phyloP scores from a whole-genome alignment of 2,329 filamentous ascomycete species.

The Lachnellula subtilissima region DNA sequence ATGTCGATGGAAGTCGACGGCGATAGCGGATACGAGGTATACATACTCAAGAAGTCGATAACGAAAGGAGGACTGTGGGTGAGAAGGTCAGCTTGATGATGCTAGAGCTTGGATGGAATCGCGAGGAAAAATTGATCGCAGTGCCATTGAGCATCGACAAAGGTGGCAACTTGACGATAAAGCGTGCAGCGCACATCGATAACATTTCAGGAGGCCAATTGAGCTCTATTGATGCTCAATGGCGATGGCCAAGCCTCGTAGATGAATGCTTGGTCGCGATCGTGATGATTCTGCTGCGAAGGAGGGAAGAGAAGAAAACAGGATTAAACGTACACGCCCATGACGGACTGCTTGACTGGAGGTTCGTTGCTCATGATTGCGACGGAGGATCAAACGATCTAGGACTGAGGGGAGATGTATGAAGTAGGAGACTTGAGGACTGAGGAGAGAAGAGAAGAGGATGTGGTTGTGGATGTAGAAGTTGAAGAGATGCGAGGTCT shows the following conservation, averaged over 20 bases:
- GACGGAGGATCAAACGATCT: slow-evolving; percentile 33
- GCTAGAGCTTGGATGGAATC: slow-evolving; percentile 4
- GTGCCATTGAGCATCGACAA: slow-evolving; percentile 21
- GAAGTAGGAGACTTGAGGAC: slow-evolving; percentile 23
- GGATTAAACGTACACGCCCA: slow-evolving; percentile 58
- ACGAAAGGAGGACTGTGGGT: slow-evolving; percentile 70
- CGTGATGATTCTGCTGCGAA: slow-evolving; percentile 4
- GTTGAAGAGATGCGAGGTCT: slow-evolving; percentile 9
- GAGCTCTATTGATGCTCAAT: slow-evolving; percentile 20
- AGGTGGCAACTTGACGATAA: slow-evolving; percentile 8
- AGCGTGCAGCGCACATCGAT: slow-evolving; percentile 12
- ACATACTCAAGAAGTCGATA: slow-evolving; percentile 99
- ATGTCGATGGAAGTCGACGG: slow-evolving; percentile 8
- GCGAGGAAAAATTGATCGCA: slow-evolving; percentile 15
- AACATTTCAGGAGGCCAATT: slow-evolving; percentile 20
- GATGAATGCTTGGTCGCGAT: slow-evolving; percentile 13
- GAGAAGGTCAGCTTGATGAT: slow-evolving; percentile 21
- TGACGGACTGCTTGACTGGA: slow-evolving; percentile 51
- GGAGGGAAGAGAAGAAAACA: slow-evolving; percentile 27
- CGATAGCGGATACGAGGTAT: slow-evolving; percentile 17
- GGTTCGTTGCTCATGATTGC: slow-evolving; percentile 44
- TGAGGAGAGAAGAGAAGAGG: slow-evolving; percentile 14
- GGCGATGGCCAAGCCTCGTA: slow-evolving; percentile 20
- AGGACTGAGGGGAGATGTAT: slow-evolving; percentile 58
- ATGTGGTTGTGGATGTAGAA: slow-evolving; percentile 14